phyloP scores from a whole-genome alignment of 2,329 filamentous ascomycete species.

The Plenodomus lindquistii region DNA sequence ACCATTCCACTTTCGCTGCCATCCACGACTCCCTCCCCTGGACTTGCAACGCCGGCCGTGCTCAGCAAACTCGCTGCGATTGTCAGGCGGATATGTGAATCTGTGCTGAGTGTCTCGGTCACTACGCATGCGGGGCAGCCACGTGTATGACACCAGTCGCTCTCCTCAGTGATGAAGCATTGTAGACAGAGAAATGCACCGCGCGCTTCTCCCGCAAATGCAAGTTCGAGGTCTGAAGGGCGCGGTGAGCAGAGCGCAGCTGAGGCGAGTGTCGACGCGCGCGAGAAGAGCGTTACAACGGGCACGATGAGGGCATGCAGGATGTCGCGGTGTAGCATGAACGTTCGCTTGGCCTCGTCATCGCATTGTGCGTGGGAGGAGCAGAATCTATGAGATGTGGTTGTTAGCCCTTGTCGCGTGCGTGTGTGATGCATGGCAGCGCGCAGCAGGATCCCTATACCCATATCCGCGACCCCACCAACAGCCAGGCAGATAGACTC shows the following conservation, averaged over 20 bases:
- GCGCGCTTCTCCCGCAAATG: conserved; percentile 60
- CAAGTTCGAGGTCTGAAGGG: conserved; percentile 59
- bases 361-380: conserved; percentile 43
- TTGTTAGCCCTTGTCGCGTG: conserved; percentile 2
- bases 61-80: conserved; percentile 52
- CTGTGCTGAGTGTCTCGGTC: conserved; percentile 50
- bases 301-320: conserved; percentile 63
- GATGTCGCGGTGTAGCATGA: conserved; percentile 61
- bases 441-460: too few species aligned
- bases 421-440: conserved; percentile 1
- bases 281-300: conserved; percentile 60
- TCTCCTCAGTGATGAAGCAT: conserved; percentile 61
- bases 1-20: conserved; percentile 4
- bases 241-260: conserved; percentile 53
- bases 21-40: not conserved
- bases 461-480: too few species aligned
- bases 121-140: conserved; percentile 59
- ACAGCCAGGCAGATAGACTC: too few species aligned
- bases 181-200: conserved; percentile 63
- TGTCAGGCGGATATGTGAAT: conserved; percentile 52
- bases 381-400: conserved; percentile 48
- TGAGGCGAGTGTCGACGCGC: conserved; percentile 58
- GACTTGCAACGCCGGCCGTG: conserved; percentile 12
- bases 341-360: conserved; percentile 42
- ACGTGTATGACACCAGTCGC: conserved; percentile 60